Base-by-base conservation (phyloP, 1,284 basidiomycete species). In the Cystobasidium pallidum region DNA sequence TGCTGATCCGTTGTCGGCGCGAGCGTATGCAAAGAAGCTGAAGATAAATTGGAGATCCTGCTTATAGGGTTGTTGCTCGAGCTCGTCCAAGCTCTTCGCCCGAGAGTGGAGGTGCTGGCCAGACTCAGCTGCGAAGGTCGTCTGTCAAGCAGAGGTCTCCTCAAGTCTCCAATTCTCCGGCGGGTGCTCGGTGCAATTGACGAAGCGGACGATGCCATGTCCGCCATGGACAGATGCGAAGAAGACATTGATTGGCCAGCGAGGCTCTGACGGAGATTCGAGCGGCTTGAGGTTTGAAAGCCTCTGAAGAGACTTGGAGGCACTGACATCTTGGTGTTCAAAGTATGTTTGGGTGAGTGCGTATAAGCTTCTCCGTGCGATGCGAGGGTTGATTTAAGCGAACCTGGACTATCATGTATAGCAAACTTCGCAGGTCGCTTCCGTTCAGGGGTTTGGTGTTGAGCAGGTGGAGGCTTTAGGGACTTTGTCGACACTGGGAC, bases 11-110 rank as follows among this genome's bases (percentile, higher is more conserved):
- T 64, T 7, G n/a, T 47, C 26, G 62, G 62, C 24, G 62, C 62
- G 3, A 43, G 28, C 0, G 47, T 64, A n/a, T 64, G 47, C 32
- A 64, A 51, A n/a, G 62, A 64, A 32, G 62, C 62, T 28, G 62
- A 64, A 34, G 62, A 49, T 32, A 52, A 21, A 52, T 47, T 64
- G 7, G 62, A 64, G 30, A 64, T 21, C 28, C 47, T n/a, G 28
- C 62, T 64, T 28, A 64, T 26, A 49, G 62, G 62, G 7, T 2
- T 8, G 30, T 24, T 21, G 36, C 39, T 21, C 13, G 62, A 15
- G n/a, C 45, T 28, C 11, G 19, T 28, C 62, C 62, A 52, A 34
- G 45, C 43, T 32, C 28, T 28, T 15, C 62, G 43, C 10, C 43
- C 62, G 32, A 36, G 36, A 17, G 43, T 51, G 51, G 62, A 36